Evolutionary conservation across 2,329 filamentous ascomycete genomes (phyloP), one percentile per base, ranked within the genome.

Genomic region (Colletotrichum sp.): DNA sequence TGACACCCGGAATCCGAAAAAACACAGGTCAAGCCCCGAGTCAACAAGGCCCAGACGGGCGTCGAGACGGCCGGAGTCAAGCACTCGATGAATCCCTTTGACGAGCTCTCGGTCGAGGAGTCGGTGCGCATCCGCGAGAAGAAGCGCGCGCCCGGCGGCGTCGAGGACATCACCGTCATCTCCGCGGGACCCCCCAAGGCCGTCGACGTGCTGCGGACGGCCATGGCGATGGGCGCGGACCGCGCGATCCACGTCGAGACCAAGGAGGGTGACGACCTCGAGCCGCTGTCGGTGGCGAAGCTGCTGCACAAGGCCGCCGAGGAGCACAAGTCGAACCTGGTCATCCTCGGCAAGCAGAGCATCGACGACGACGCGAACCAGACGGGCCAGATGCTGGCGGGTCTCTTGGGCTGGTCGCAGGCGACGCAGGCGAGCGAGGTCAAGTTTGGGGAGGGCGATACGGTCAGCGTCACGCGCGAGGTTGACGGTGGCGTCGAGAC

Each of bases 191-290:
- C 96, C 3, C 84, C 96, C 76, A 99, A 99, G 89, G 91, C 95
- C 36, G 92, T 92, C 81, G 97, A 99, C 83, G 93, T 96, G 18
- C 91, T 99, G 71, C 95, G 97, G 75, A 99, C 96, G 18, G 97
- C 97, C 74, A 97, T 99, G 96, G 97, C 97, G 81, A 98, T 99
- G 96, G 97, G 97, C 79, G 97, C 96, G 18, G 97, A 99, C 90
- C 94, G 96, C 26, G 94, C 89, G 55, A 94, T 99, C 83, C 96
- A 97, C 88, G 94, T 99, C 57, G 95, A 98, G 82, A 88, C 93
- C 36, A 91, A 92, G 79, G 95, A 95, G 57, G 92, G 92, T 74
- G 92, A 94, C 79, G 93, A 95, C 64, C 89, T 98, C 62, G 97
- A 99, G 88, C 97, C 97, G 26, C 89, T 99, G 72, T 91, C 91